A percentile compares a stretch with the other conserved stretches of the same genome.
These are phyloP conservation scores for Agrocybe pediades DNA, from an alignment of 768 basidiomycete genomes.

Conservation along the genomic window DNA sequence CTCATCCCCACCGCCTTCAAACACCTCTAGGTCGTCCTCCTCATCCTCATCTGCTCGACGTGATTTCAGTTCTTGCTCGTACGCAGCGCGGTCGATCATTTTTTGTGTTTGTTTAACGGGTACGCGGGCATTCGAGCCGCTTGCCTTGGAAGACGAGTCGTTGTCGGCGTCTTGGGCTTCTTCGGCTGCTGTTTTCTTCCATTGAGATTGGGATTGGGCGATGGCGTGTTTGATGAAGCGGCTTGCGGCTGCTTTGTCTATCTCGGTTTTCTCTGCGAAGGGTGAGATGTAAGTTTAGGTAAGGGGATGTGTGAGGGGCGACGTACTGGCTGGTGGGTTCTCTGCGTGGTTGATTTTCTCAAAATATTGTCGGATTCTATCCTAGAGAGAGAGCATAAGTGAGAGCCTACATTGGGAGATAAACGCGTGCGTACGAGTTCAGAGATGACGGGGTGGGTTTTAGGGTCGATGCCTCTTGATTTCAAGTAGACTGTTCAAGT, in stretches of 20 bases:
- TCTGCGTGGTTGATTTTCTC: constrained; percentile 80
- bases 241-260: constrained; percentile 79
- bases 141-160: background rate
- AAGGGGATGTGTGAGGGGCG: background rate
- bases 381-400: constrained; percentile 38
- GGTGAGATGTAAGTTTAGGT: constrained; percentile 1
- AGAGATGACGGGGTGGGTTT: constrained; percentile 71
- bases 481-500: constrained; percentile 71
- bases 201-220: constrained; percentile 62
- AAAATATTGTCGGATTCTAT: constrained; percentile 79
- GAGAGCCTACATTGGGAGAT: background rate
- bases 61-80: constrained; percentile 57
- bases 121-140: constrained; percentile 29
- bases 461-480: constrained; percentile 77
- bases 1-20: constrained; percentile 31
- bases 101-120: constrained; percentile 67
- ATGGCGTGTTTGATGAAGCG: constrained; percentile 89
- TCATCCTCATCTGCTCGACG: constrained; percentile 49
- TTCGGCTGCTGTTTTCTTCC: constrained; percentile 34
- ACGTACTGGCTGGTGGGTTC: constrained; percentile 60
- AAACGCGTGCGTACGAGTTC: constrained; percentile 54
- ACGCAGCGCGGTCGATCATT: constrained; percentile 70
- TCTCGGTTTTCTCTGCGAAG: constrained; percentile 38
- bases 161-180: constrained; percentile 23
- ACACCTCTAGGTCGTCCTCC: constrained; percentile 38